These are phyloP conservation scores for Anastatica hierochuntica DNA, from an alignment of 345 rosid genomes.

Conservation along the genomic window DNA sequence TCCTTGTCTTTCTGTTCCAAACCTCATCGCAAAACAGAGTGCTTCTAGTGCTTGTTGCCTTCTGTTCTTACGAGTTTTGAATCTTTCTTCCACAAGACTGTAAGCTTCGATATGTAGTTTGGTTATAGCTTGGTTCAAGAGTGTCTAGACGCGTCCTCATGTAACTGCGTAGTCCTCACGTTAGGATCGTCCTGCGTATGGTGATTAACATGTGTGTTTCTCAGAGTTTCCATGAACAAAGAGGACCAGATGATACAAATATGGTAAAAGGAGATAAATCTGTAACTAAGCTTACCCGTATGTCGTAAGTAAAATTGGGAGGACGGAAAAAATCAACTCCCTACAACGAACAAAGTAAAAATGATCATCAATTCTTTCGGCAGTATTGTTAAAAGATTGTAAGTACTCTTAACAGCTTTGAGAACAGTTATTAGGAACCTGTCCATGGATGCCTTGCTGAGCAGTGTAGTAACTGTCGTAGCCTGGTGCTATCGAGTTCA, in stretches of 20 bases:
- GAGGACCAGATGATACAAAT: not conserved
- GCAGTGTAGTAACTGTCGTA: slow-evolving; percentile 44
- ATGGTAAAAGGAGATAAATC: not conserved
- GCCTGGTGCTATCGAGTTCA: slow-evolving; percentile 44
- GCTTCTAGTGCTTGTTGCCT: too few relatives aligned
- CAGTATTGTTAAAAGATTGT: too few relatives aligned
- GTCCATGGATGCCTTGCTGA: slow-evolving; percentile 49
- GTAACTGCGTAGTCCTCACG: slow-evolving; percentile 58
- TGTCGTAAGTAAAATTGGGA: slow-evolving; percentile 33
- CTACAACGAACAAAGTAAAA: slow-evolving; percentile 15
- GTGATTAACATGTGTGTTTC: not conserved
- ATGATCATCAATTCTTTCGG: too few relatives aligned
- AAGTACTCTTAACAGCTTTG: not conserved
- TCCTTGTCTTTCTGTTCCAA: too few relatives aligned
- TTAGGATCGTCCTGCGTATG: slow-evolving; percentile 62
- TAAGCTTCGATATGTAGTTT: too few relatives aligned
- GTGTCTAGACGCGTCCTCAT: slow-evolving; percentile 70
- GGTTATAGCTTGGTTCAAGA: slow-evolving; percentile 23
- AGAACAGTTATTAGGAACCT: slow-evolving; percentile 17
- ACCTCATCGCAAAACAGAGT: too few relatives aligned
- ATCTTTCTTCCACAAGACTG: too few relatives aligned
- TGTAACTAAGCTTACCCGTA: slow-evolving; percentile 37
- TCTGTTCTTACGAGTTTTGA: too few relatives aligned
- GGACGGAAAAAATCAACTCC: slow-evolving; percentile 74
- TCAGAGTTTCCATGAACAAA: slow-evolving; percentile 19